Evolutionary conservation across 768 basidiomycete species (phyloP).

Genomic region (Tricholoma matsutake): DNA sequence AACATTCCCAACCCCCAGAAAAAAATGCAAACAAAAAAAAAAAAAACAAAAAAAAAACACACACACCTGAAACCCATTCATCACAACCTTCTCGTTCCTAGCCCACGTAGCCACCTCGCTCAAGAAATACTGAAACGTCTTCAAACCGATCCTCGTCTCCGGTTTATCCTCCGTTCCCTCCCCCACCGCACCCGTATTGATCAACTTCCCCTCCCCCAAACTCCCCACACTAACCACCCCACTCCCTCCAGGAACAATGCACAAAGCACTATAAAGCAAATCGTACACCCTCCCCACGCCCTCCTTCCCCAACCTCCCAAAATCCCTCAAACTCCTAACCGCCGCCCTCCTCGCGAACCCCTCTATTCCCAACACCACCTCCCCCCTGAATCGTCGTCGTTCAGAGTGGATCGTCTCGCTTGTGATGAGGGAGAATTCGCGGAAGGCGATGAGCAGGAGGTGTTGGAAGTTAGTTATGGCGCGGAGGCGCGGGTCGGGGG

Average conservation of each 20-base stretch:
- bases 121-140: conserved; percentile 86
- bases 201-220: conserved; percentile 28
- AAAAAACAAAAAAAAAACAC: not conserved
- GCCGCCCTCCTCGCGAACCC: conserved; percentile 91
- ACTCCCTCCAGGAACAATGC: conserved; percentile 52
- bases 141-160: conserved; percentile 84
- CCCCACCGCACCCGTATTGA: conserved; percentile 38
- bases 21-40: not conserved
- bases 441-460: conserved; percentile 92
- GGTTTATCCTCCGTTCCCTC: conserved; percentile 71
- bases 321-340: conserved; percentile 76
- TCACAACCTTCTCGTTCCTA: conserved; percentile 86
- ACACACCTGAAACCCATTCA: conserved; percentile 84
- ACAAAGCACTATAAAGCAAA: conserved; percentile 83
- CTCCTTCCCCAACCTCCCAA: conserved; percentile 83
- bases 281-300: conserved; percentile 91
- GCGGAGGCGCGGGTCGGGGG: conserved; percentile 82
- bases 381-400: conserved; percentile 79
- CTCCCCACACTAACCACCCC: conserved; percentile 16
- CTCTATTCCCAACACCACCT: conserved; percentile 92
- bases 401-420: conserved; percentile 91
- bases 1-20: not conserved
- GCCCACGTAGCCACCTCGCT: conserved; percentile 96
- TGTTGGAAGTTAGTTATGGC: conserved; percentile 98
- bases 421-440: conserved; percentile 94